Evolutionary conservation across 2,329 filamentous ascomycete genomes (phyloP).

Genomic region (Cladosporium phlei): DNA sequence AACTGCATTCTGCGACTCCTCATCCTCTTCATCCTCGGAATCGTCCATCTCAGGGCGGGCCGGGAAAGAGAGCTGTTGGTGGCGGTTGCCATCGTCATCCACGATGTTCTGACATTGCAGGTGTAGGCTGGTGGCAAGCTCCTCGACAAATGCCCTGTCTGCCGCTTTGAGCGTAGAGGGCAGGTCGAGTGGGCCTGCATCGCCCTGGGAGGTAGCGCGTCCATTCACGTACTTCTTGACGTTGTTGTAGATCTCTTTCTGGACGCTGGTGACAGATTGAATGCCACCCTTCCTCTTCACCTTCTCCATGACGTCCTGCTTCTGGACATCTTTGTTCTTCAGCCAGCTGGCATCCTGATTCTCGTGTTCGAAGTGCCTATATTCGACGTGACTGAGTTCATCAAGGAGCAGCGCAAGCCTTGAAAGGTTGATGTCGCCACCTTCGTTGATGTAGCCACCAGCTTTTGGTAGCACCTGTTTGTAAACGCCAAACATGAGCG

Average conservation of each 20-base stretch:
- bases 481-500: slow-evolving; percentile 96
- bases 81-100: slow-evolving; percentile 61
- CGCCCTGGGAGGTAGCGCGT: slow-evolving; percentile 49
- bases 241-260: slow-evolving; percentile 75
- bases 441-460: slow-evolving; percentile 94
- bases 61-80: slow-evolving; percentile 60
- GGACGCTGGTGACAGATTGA: slow-evolving; percentile 69
- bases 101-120: slow-evolving; percentile 61
- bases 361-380: slow-evolving; percentile 87
- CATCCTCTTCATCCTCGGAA: slow-evolving; percentile 67
- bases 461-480: slow-evolving; percentile 82
- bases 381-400: slow-evolving; percentile 82
- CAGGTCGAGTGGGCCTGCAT: slow-evolving; percentile 62
- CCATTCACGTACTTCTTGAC: slow-evolving; percentile 79
- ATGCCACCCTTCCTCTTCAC: slow-evolving; percentile 56
- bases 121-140: slow-evolving; percentile 67
- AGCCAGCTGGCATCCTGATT: slow-evolving; percentile 88
- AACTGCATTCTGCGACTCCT: slow-evolving; percentile 78
- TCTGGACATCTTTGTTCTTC: slow-evolving; percentile 73
- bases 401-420: slow-evolving; percentile 73
- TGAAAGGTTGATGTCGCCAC: slow-evolving; percentile 82
- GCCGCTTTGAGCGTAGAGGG: slow-evolving; percentile 68
- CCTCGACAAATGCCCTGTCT: slow-evolving; percentile 90
- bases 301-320: slow-evolving; percentile 61
- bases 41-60: slow-evolving; percentile 45